A percentile compares a stretch with the other conserved stretches of the same genome.
Conservation (phyloP, 306 rosid genomes). For the Rosa rugosa region DNA sequence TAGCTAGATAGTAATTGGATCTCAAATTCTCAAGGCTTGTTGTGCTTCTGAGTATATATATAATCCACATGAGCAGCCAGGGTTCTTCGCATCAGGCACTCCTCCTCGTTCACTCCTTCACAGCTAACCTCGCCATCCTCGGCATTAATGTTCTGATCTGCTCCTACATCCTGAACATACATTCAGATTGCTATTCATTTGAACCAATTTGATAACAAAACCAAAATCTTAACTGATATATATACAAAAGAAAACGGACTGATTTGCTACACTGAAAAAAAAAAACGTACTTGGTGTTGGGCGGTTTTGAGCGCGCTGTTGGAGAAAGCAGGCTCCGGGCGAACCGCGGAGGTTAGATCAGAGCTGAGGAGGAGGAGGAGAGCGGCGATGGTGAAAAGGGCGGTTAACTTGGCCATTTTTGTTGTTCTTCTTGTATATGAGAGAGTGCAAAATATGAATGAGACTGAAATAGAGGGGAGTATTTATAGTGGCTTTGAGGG, state of each 20-base stretch:
- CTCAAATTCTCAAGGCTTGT: conserved; percentile 32
- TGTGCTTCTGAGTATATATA: conserved; percentile 58
- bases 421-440: not conserved
- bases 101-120: conserved; percentile 39
- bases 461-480: not conserved
- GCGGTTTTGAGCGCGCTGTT: conserved; percentile 6
- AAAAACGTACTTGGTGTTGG: conserved; percentile 29
- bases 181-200: not conserved
- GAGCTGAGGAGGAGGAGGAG: conserved; percentile 54
- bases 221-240: not conserved
- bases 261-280: not conserved
- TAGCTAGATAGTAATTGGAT: not conserved
- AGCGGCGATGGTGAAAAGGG: conserved; percentile 49
- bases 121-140: conserved; percentile 51
- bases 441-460: not conserved
- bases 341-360: conserved; percentile 38
- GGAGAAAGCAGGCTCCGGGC: conserved; percentile 26
- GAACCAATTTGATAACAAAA: not conserved
- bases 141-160: not conserved
- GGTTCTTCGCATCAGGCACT: conserved; percentile 72
- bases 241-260: not conserved
- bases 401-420: conserved; percentile 43
- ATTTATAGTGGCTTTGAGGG: conserved; percentile 5
- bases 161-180: conserved; percentile 31
- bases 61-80: conserved; percentile 71